Evolutionary conservation across 2,329 filamentous ascomycete genomes (phyloP).

Genomic region (Xylaria sp.): DNA sequence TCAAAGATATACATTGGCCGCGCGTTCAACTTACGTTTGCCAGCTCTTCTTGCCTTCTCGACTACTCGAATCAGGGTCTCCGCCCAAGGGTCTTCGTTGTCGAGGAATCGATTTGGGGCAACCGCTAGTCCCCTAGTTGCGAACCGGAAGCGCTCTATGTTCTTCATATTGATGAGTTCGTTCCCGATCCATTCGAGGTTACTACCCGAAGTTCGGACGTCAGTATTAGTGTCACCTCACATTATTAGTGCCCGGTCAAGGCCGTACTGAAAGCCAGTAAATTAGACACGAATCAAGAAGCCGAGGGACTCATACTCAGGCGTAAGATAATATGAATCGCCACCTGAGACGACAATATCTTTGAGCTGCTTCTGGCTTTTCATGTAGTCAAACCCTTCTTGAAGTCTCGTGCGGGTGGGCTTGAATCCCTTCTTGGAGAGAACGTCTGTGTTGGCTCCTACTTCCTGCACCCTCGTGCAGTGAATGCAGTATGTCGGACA

Average conservation of each 20-base stretch:
- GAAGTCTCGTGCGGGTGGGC: constrained; percentile 53
- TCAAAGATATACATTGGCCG: background rate
- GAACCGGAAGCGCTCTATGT: constrained; percentile 65
- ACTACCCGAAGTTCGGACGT: background rate
- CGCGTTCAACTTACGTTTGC: constrained; percentile 55
- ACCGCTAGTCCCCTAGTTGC: constrained; percentile 68
- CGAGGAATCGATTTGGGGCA: constrained; percentile 60
- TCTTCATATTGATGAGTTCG: constrained; percentile 60
- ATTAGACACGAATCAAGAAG: background rate
- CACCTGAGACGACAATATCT: constrained; percentile 68
- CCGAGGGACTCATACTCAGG: constrained; percentile 43
- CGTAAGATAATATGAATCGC: constrained; percentile 64
- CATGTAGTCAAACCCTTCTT: constrained; percentile 63
- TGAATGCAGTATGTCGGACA: constrained; percentile 68
- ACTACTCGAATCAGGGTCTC: constrained; percentile 57
- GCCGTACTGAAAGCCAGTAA: background rate
- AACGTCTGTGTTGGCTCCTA: constrained; percentile 60
- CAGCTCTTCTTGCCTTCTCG: constrained; percentile 54
- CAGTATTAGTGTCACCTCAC: background rate
- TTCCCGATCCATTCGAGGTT: constrained; percentile 60
- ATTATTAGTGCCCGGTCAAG: background rate
- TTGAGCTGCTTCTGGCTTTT: constrained; percentile 53
- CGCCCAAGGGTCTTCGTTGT: constrained; percentile 59
- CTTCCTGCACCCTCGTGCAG: constrained; percentile 65
- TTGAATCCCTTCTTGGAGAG: constrained; percentile 51